These are phyloP conservation scores for Paradendryphiella salina DNA, from an alignment of 2,329 filamentous ascomycete species.

Conservation along the genomic window DNA sequence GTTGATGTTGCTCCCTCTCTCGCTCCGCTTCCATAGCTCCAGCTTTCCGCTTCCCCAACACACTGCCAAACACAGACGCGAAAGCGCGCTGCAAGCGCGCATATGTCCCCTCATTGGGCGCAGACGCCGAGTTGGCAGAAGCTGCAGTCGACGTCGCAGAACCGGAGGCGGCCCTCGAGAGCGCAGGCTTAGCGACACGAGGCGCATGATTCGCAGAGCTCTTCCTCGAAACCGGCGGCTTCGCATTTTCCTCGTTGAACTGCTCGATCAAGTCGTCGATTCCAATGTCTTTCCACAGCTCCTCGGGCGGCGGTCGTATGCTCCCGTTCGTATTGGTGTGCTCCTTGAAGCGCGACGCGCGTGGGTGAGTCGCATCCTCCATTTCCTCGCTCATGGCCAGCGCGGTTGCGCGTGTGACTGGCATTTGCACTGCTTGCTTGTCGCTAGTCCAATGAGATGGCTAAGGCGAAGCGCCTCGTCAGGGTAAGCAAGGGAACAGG, in stretches of 20 bases:
- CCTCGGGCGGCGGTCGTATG: slow-evolving; percentile 39
- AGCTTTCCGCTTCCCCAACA: slow-evolving; percentile 41
- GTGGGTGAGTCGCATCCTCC: slow-evolving; percentile 26
- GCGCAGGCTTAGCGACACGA: background rate
- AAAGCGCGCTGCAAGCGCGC: slow-evolving; percentile 37
- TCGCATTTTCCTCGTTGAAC: slow-evolving; percentile 31
- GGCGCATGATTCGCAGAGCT: slow-evolving; percentile 6
- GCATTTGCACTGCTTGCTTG: slow-evolving; percentile 4
- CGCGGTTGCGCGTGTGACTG: slow-evolving; percentile 10
- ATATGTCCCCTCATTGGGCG: slow-evolving; percentile 28
- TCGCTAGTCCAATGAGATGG: background rate
- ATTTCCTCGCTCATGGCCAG: slow-evolving; percentile 23
- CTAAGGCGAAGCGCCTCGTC: background rate
- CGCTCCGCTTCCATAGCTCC: slow-evolving; percentile 27
- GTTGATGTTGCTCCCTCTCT: slow-evolving; percentile 14
- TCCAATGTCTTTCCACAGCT: slow-evolving; percentile 34
- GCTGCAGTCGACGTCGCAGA: slow-evolving; percentile 7
- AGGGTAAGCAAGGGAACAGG: background rate
- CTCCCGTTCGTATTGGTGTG: slow-evolving; percentile 36
- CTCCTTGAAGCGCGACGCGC: slow-evolving; percentile 35
- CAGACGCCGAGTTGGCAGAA: slow-evolving; percentile 6
- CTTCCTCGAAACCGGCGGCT: slow-evolving; percentile 17
- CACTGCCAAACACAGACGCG: slow-evolving; percentile 29
- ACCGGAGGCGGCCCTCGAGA: slow-evolving; percentile 1
- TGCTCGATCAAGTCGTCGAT: slow-evolving; percentile 32